A percentile compares a stretch with the other conserved stretches of the same genome.
These are phyloP conservation scores for Chrysosporium keratinophilum DNA, from an alignment of 2,329 filamentous ascomycete species.

Conservation along the genomic window DNA sequence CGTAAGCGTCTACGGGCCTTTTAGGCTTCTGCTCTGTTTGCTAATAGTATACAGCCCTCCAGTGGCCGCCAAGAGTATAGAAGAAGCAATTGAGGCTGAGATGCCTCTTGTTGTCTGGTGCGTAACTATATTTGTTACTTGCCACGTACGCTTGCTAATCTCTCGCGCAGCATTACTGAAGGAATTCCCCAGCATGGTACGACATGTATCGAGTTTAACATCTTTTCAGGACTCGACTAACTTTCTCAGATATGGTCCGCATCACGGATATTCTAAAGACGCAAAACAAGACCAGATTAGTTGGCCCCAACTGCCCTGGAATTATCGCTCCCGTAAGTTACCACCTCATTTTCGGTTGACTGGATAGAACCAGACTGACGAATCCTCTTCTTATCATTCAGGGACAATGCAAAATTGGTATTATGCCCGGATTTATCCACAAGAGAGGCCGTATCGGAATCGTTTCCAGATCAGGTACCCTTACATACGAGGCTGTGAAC, in stretches of 20 bases:
- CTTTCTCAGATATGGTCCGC: conserved; percentile 78
- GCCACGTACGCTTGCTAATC: conserved; percentile 12
- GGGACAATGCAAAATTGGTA: conserved; percentile 99
- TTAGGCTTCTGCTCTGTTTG: not conserved
- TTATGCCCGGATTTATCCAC: conserved; percentile 99
- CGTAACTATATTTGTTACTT: conserved; percentile 15
- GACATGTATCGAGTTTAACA: conserved; percentile 20
- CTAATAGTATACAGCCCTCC: conserved; percentile 55
- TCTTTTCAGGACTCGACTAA: not conserved
- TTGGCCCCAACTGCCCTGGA: conserved; percentile 96
- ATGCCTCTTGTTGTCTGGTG: conserved; percentile 86
- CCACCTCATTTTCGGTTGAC: conserved; percentile 6
- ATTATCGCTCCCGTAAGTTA: conserved; percentile 66
- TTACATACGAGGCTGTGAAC: conserved; percentile 99
- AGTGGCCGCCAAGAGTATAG: conserved; percentile 84
- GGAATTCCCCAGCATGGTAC: conserved; percentile 93
- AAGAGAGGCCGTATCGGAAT: conserved; percentile 98
- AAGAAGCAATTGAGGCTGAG: conserved; percentile 89
- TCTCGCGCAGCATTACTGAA: conserved; percentile 62
- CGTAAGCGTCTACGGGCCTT: conserved; percentile 46
- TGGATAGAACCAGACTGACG: not conserved
- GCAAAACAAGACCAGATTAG: conserved; percentile 90
- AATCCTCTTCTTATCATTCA: conserved; percentile 22
- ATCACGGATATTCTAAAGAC: conserved; percentile 97
- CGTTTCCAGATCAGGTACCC: conserved; percentile 92